Base-by-base conservation (phyloP, 805 yeast species). In the Helenozyma rhizophorensis region DNA sequence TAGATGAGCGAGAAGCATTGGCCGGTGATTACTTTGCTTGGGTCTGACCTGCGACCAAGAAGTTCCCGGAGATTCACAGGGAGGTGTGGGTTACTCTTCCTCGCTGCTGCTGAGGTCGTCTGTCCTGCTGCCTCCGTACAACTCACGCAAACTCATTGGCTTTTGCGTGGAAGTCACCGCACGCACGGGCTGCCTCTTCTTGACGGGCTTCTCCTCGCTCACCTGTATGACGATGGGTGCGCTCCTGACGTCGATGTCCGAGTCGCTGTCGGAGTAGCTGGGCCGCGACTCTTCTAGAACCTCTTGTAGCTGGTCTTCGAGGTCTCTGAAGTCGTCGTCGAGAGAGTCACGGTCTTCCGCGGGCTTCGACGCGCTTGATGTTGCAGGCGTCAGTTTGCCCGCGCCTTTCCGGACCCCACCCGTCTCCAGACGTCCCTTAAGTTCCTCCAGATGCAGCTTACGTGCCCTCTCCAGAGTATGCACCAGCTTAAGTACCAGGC, bases 291-390 rank as follows among this genome's bases (percentile, higher is more conserved):
- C 58, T 21, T 54, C 69, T 24, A 66, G 45, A 5, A 64, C 70
- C 40, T 66, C 69, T 33, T 64, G 58, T 23, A 66, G 45, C 37
- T 66, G 67, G 35, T 63, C 64, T 32, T 66, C 72, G 27, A 66
- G 53, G 40, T 65, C 71, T 25, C 60, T 60, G 37, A 66, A 66
- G 18, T 65, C 71, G 44, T 66, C 70, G 18, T 54, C 63, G n/a
- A n/a, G n/a, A n/a, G n/a, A n/a, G n/a, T n/a, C n/a, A n/a, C n/a
- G n/a, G n/a, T n/a, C n/a, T n/a, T n/a, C n/a, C n/a, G n/a, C n/a
- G n/a, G n/a, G n/a, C n/a, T n/a, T n/a, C n/a, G n/a, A n/a, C n/a
- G n/a, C n/a, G n/a, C n/a, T n/a, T n/a, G n/a, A n/a, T n/a, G n/a
- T n/a, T n/a, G n/a, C n/a, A n/a, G n/a, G n/a, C n/a, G n/a, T n/a